These are phyloP conservation scores for Capronia coronata DNA, from an alignment of 2,329 filamentous ascomycete species.

Conservation along the genomic window DNA sequence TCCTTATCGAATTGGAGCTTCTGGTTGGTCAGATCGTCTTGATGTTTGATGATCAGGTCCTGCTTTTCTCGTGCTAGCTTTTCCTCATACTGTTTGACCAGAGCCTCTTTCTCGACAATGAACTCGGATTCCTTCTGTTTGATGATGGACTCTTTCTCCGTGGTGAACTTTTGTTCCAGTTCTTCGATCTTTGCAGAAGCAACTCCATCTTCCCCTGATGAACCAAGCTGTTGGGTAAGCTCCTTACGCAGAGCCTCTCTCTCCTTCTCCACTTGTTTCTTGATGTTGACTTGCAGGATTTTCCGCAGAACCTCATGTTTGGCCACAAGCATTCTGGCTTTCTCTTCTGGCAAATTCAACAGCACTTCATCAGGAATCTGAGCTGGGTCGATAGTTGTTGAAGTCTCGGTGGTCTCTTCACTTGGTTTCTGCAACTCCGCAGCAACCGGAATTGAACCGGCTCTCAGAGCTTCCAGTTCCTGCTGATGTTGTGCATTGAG, in stretches of 20 bases:
- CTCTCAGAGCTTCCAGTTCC: slow-evolving; percentile 37
- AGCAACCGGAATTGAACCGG: slow-evolving; percentile 34
- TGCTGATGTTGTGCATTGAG: slow-evolving; percentile 36
- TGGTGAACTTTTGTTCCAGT: slow-evolving; percentile 20
- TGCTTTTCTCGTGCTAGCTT: slow-evolving; percentile 39
- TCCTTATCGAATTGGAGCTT: slow-evolving; percentile 48
- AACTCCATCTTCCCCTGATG: slow-evolving; percentile 8
- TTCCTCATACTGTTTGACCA: slow-evolving; percentile 35
- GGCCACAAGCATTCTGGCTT: slow-evolving; percentile 46
- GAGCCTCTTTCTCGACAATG: slow-evolving; percentile 34
- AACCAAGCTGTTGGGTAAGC: slow-evolving; percentile 26
- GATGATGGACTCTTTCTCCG: slow-evolving; percentile 27
- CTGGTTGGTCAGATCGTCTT: slow-evolving; percentile 57
- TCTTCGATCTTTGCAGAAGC: slow-evolving; percentile 11
- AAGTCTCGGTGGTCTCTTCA: slow-evolving; percentile 24
- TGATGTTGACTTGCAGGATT: slow-evolving; percentile 55
- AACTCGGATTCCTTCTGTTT: slow-evolving; percentile 39
- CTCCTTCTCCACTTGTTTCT: slow-evolving; percentile 34
- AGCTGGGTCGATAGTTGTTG: slow-evolving; percentile 29
- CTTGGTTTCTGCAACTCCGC: slow-evolving; percentile 28
- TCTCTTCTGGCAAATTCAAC: slow-evolving; percentile 43
- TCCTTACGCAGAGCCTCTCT: slow-evolving; percentile 34
- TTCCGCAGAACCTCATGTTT: slow-evolving; percentile 45
- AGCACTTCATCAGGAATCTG: slow-evolving; percentile 34
- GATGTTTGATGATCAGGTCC: slow-evolving; percentile 42